These are phyloP conservation scores for Avena sativa DNA, from an alignment of 176 grass and related monocot species.

Conservation along the genomic window DNA sequence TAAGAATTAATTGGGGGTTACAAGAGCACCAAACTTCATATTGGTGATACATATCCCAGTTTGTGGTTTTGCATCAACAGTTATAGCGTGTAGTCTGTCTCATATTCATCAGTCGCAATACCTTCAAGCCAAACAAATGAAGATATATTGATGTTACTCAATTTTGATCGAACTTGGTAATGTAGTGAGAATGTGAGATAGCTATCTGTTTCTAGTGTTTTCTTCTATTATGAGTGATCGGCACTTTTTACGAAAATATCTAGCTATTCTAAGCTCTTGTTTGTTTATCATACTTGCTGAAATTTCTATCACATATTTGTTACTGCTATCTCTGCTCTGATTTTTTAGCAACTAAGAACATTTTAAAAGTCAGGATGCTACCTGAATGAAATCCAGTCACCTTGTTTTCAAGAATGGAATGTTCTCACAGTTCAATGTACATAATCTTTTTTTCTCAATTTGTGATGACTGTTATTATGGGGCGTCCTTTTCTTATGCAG, in stretches of 20 bases:
- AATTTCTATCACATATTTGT: neutral
- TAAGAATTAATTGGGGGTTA: neutral
- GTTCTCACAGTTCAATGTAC: neutral
- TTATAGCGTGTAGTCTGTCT: neutral
- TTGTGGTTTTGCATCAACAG: neutral
- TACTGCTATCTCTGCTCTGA: constrained; percentile 18
- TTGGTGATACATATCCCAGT: neutral
- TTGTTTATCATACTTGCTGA: neutral
- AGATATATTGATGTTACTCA: neutral
- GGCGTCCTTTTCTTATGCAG: constrained; percentile 53
- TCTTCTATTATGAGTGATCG: neutral
- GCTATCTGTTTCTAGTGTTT: constrained; percentile 18
- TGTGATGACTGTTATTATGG: neutral
- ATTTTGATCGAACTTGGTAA: neutral
- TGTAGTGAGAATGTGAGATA: neutral
- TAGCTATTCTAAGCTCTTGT: neutral
- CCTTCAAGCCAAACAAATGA: neutral
- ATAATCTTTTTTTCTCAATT: constrained; percentile 30
- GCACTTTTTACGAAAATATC: neutral
- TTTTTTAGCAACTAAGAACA: constrained; percentile 8
- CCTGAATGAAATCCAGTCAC: constrained; percentile 14
- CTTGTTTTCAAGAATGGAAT: constrained; percentile 11
- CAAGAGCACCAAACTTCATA: neutral
- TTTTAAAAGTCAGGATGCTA: constrained; percentile 12
- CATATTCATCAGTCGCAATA: constrained; percentile 18